These are phyloP conservation scores for Xenosphaeropsis pyriputrescens DNA, from an alignment of 2,329 filamentous ascomycete genomes.

Conservation along the genomic window DNA sequence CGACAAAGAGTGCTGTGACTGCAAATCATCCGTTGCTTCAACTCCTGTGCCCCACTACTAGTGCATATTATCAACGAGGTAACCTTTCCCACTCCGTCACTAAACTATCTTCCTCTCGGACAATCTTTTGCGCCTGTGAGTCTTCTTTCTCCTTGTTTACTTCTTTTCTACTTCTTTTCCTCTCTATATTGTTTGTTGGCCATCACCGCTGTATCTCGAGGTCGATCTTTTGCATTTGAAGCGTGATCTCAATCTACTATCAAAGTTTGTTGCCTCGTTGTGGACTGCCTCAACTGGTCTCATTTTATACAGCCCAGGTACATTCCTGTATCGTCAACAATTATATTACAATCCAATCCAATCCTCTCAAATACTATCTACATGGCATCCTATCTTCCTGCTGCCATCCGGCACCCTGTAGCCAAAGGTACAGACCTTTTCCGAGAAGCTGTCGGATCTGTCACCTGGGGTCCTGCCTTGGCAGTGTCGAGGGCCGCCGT, in stretches of 20 bases:
- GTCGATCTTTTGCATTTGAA: too few relatives aligned
- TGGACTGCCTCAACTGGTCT: too few relatives aligned
- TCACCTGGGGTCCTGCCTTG: slow-evolving; percentile 31
- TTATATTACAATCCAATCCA: background rate
- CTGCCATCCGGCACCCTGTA: slow-evolving; percentile 22
- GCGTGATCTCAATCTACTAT: too few relatives aligned
- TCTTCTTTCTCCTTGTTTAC: too few relatives aligned
- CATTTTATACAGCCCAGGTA: background rate
- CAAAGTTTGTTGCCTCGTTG: too few relatives aligned
- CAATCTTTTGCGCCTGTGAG: background rate
- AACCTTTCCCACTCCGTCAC: background rate
- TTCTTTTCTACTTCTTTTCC: too few relatives aligned
- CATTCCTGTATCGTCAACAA: background rate
- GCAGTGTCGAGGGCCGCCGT: slow-evolving; percentile 30
- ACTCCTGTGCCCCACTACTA: background rate
- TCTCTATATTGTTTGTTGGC: too few relatives aligned
- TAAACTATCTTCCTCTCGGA: background rate
- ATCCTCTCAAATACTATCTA: background rate
- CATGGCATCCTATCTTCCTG: slow-evolving; percentile 22
- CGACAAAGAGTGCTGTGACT: too few relatives aligned
- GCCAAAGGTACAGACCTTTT: slow-evolving; percentile 24
- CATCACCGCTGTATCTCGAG: too few relatives aligned
- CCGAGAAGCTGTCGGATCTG: slow-evolving; percentile 25
- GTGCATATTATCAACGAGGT: background rate
- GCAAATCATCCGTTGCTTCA: too few relatives aligned